phyloP scores from a whole-genome alignment of 2,329 filamentous ascomycete genomes.

The Cadophora sp. region DNA sequence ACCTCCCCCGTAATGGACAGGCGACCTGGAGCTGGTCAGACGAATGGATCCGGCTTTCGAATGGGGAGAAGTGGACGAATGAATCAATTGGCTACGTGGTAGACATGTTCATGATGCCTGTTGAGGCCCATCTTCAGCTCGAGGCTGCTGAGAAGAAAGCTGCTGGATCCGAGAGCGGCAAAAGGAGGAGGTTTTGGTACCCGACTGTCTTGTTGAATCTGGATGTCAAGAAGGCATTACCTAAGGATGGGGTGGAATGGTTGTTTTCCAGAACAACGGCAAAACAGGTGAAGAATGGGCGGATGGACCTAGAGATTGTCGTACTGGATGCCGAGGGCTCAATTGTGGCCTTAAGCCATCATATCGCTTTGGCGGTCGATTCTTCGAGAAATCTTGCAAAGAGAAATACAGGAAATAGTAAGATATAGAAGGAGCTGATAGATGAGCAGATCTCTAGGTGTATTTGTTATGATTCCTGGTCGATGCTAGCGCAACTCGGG shows the following conservation, averaged over 20 bases:
- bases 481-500: too few relatives aligned
- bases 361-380: conserved; percentile 69
- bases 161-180: conserved; percentile 7
- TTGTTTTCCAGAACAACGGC: conserved; percentile 69
- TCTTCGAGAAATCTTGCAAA: conserved; percentile 63
- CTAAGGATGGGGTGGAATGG: conserved; percentile 73
- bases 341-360: conserved; percentile 70
- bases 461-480: too few relatives aligned
- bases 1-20: conserved; percentile 56
- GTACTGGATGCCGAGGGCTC: conserved; percentile 69
- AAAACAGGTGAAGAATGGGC: conserved; percentile 73
- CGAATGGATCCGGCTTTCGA: conserved; percentile 70
- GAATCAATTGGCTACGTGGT: conserved; percentile 67
- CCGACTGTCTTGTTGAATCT: conserved; percentile 74
- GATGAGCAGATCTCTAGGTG: background rate
- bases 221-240: conserved; percentile 77
- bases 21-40: conserved; percentile 55
- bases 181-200: conserved; percentile 45
- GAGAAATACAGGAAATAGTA: conserved; percentile 31
- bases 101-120: conserved; percentile 70
- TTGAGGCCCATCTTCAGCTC: conserved; percentile 56
- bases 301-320: conserved; percentile 76
- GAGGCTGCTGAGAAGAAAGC: conserved; percentile 20
- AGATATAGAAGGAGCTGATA: conserved; percentile 28
- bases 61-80: conserved; percentile 68